Evolutionary conservation across 345 rosid genomes (phyloP).

Genomic region (Cardamine resedifolia): DNA sequence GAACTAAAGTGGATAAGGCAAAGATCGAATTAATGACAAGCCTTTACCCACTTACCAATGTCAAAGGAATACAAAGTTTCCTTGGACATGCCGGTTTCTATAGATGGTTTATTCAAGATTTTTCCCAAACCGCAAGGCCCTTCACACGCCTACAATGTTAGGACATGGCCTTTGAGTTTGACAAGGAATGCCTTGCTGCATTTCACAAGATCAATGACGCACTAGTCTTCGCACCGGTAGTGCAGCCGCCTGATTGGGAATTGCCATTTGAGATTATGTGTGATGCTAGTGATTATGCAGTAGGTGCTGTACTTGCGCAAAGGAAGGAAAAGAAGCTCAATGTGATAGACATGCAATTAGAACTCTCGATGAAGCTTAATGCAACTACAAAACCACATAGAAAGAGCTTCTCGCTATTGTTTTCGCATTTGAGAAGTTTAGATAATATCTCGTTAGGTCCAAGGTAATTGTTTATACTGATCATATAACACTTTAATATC

Average conservation of each 20-base stretch:
- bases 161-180: background rate
- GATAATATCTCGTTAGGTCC: background rate
- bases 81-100: background rate
- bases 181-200: background rate
- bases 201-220: background rate
- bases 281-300: background rate
- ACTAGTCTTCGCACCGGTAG: accelerated
- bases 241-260: background rate
- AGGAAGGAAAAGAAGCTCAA: background rate
- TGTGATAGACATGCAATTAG: background rate
- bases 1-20: background rate
- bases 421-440: background rate
- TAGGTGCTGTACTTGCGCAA: background rate
- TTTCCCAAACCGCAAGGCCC: background rate
- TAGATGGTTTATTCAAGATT: too few species aligned
- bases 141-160: background rate
- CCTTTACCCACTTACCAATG: background rate
- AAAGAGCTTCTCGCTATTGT: background rate
- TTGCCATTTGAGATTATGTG: background rate
- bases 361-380: background rate
- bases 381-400: background rate
- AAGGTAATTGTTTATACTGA: background rate
- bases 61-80: background rate
- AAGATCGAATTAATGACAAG: background rate
- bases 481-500: background rate